A percentile compares a stretch with the other conserved stretches of the same genome.
phyloP scores from a whole-genome alignment of 352 stramenopile species.

The Phytophthora pistaciae region DNA sequence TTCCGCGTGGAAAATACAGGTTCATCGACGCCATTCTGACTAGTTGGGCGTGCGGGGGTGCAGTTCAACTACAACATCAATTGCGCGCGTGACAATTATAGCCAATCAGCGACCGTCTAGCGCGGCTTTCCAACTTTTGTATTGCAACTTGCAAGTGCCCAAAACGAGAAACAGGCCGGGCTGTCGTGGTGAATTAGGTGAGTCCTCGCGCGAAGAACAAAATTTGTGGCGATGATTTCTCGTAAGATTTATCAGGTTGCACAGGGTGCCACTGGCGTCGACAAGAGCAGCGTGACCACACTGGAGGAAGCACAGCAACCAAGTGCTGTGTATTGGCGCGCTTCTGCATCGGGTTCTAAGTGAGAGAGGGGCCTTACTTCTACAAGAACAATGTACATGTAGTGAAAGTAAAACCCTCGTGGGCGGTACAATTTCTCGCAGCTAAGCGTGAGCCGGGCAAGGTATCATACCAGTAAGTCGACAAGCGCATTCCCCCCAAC shows the following conservation, averaged over 20 bases:
- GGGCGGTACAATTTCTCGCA: too few species aligned
- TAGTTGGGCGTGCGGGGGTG: slow-evolving; percentile 1
- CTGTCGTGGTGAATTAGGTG: slow-evolving; percentile 8
- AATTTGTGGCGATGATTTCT: slow-evolving; percentile 17
- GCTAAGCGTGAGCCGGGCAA: slow-evolving; percentile 11
- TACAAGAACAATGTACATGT: not conserved
- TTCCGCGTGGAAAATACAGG: slow-evolving; percentile 18
- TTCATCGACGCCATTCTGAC: slow-evolving; percentile 16
- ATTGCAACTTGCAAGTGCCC: not conserved
- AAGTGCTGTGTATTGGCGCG: not conserved
- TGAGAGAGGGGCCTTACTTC: not conserved
- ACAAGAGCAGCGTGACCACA: not conserved
- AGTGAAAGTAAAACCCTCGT: too few species aligned
- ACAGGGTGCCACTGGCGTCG: not conserved
- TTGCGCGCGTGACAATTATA: slow-evolving; percentile 1
- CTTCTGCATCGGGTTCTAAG: not conserved
- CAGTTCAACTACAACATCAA: slow-evolving; percentile 18
- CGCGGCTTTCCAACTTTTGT: slow-evolving; percentile 13
- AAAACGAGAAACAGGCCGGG: slow-evolving; percentile 15
- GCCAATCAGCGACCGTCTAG: slow-evolving; percentile 4
- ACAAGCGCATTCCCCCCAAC: slow-evolving; percentile 10
- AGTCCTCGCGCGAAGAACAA: slow-evolving; percentile 6
- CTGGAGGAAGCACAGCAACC: not conserved
- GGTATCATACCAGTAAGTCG: not conserved
- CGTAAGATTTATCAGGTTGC: slow-evolving; percentile 10